A percentile compares a stretch with the other conserved stretches of the same genome.
Conservation (phyloP, 2,329 filamentous ascomycete genomes). For the Talaromyces sp. region DNA sequence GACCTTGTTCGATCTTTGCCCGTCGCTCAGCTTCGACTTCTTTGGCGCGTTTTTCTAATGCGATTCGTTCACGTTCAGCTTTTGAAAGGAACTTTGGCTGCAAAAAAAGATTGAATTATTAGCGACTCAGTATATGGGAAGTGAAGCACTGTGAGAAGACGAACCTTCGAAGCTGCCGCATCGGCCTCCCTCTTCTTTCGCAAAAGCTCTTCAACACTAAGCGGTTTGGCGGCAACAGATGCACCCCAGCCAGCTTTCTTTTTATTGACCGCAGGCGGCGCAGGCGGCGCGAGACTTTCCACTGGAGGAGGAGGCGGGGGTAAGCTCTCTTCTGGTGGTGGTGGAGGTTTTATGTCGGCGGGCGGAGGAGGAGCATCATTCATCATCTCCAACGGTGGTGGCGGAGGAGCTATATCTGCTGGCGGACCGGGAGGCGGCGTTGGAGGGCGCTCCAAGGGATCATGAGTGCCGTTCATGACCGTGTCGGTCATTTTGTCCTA, state of each 20-base stretch:
- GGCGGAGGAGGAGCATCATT: conserved; percentile 44
- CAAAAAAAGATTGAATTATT: conserved; percentile 17
- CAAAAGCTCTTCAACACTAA: conserved; percentile 82
- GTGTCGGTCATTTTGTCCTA: conserved; percentile 32
- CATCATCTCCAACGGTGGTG: conserved; percentile 41
- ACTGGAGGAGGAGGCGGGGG: conserved; percentile 38
- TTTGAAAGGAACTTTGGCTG: conserved; percentile 81
- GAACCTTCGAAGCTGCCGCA: conserved; percentile 71
- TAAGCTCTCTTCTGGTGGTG: conserved; percentile 37
- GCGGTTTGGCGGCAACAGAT: conserved; percentile 47
- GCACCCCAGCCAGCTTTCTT: conserved; percentile 55
- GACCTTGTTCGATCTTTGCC: conserved; percentile 40
- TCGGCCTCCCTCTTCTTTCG: conserved; percentile 82
- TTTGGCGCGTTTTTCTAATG: conserved; percentile 71
- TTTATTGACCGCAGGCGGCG: conserved; percentile 31
- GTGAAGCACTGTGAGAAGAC: neutral
- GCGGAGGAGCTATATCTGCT: conserved; percentile 42
- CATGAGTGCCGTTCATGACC: conserved; percentile 30
- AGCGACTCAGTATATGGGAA: conserved; percentile 15
- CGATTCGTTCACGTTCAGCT: conserved; percentile 74
- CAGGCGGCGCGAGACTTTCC: conserved; percentile 34
- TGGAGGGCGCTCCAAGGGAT: conserved; percentile 39
- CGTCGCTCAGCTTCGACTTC: conserved; percentile 63
- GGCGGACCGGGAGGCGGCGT: conserved; percentile 43
- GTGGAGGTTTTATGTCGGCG: conserved; percentile 39